Conservation (phyloP, 371 early-diverging fungal species). For the Mortierella sp. region DNA sequence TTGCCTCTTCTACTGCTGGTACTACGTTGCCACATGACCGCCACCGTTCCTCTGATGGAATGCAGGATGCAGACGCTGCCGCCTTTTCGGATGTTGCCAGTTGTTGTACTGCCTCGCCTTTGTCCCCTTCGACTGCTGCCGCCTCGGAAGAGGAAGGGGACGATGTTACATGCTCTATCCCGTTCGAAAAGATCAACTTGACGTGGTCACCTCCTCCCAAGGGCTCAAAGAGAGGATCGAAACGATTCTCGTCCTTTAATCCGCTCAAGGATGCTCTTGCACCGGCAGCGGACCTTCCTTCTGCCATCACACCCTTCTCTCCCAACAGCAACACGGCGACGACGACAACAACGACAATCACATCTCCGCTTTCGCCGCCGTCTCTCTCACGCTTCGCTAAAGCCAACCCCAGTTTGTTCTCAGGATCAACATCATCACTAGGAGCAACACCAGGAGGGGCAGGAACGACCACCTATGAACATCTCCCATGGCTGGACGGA, state of each 20-base stretch:
- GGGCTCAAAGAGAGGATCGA: slow-evolving; percentile 50
- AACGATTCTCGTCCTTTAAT: slow-evolving; percentile 47
- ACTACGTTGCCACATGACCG: slow-evolving; percentile 21
- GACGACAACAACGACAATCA: slow-evolving; percentile 9
- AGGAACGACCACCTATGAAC: slow-evolving; percentile 41
- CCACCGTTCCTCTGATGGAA: slow-evolving; percentile 20
- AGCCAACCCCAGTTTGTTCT: slow-evolving; percentile 17
- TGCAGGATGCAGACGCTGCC: slow-evolving; percentile 42
- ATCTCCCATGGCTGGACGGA: slow-evolving; percentile 51
- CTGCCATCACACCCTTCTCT: slow-evolving; percentile 9
- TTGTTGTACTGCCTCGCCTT: slow-evolving; percentile 45
- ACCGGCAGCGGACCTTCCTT: slow-evolving; percentile 15
- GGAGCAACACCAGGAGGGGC: slow-evolving; percentile 10
- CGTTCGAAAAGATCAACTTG: slow-evolving; percentile 57
- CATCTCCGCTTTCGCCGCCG: slow-evolving; percentile 16
- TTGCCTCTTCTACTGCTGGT: slow-evolving; percentile 16
- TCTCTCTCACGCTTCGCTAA: slow-evolving; percentile 24
- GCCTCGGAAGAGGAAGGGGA: slow-evolving; percentile 6
- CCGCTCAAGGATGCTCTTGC: slow-evolving; percentile 26
- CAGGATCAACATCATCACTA: slow-evolving; percentile 17
- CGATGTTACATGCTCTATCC: slow-evolving; percentile 33
- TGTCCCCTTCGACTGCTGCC: slow-evolving; percentile 27
- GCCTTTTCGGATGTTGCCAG: slow-evolving; percentile 31
- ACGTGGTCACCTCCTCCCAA: slow-evolving; percentile 55
- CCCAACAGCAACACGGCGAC: slow-evolving; percentile 6